Percentiles rank a stretch among this genome's conserved stretches.
phyloP scores from a whole-genome alignment of 2,329 filamentous ascomycete genomes.

The Colletotrichum sp. region DNA sequence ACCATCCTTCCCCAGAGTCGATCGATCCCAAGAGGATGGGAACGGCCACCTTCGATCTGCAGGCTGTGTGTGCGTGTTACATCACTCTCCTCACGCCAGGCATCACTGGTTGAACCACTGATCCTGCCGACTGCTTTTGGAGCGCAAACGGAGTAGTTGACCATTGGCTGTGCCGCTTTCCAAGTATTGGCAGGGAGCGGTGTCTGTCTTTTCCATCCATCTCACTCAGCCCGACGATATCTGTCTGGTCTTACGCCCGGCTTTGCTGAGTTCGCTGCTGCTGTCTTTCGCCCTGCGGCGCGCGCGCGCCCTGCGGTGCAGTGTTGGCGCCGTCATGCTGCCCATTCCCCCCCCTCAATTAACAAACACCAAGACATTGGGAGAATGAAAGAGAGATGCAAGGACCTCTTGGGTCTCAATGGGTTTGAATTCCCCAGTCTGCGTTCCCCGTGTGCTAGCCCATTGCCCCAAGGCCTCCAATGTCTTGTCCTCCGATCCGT shows the following conservation, averaged over 20 bases:
- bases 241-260: neutral
- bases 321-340: neutral
- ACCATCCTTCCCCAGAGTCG: neutral
- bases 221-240: neutral
- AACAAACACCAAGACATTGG: neutral
- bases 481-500: neutral
- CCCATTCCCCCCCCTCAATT: neutral
- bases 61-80: neutral
- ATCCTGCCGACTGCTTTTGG: neutral
- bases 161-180: neutral
- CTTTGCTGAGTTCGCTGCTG: neutral
- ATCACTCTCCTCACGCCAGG: neutral
- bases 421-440: neutral
- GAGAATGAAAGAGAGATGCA: neutral
- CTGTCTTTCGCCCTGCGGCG: neutral
- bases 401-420: neutral
- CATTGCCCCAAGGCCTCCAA: neutral
- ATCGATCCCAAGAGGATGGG: neutral
- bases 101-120: neutral
- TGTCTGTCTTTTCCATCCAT: neutral
- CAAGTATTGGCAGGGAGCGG: neutral
- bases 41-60: neutral
- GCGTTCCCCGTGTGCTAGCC: neutral
- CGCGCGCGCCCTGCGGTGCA: neutral
- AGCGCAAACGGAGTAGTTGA: neutral